Evolutionary conservation across 805 yeast species (phyloP).

Genomic region (Lipomyces orientalis): DNA sequence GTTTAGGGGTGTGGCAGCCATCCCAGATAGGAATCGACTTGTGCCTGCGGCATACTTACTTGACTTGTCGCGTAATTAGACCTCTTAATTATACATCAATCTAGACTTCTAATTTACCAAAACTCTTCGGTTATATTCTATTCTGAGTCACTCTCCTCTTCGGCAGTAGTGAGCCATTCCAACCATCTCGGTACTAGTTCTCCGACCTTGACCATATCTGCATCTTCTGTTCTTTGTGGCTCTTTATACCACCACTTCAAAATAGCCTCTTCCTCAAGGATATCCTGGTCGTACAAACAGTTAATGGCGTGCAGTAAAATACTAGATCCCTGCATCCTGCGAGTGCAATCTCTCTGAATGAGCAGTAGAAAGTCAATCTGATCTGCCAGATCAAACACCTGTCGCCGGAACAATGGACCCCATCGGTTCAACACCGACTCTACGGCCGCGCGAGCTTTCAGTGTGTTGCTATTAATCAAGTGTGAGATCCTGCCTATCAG

Average conservation of each 20-base stretch:
- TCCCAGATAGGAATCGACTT: background rate
- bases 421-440: constrained; percentile 77
- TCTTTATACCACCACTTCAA: constrained; percentile 78
- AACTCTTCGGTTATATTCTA: background rate
- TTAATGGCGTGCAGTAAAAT: constrained; percentile 58
- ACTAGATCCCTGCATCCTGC: constrained; percentile 51
- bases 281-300: constrained; percentile 78
- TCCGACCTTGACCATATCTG: constrained; percentile 53
- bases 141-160: constrained; percentile 66
- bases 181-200: constrained; percentile 72
- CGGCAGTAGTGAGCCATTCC: constrained; percentile 86
- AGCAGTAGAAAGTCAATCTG: constrained; percentile 68
- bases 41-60: too few relatives aligned
- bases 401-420: constrained; percentile 81
- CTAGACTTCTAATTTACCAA: background rate
- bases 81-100: background rate
- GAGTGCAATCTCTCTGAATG: constrained; percentile 55
- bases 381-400: constrained; percentile 81
- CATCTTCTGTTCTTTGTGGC: constrained; percentile 50
- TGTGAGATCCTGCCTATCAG: constrained; percentile 71
- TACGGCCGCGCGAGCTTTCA: constrained; percentile 76
- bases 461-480: constrained; percentile 75
- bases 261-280: constrained; percentile 80
- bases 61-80: background rate
- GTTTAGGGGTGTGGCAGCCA: background rate